These are phyloP conservation scores for Emmonsiellopsis sp. DNA, from an alignment of 2,329 filamentous ascomycete genomes.

Conservation along the genomic window DNA sequence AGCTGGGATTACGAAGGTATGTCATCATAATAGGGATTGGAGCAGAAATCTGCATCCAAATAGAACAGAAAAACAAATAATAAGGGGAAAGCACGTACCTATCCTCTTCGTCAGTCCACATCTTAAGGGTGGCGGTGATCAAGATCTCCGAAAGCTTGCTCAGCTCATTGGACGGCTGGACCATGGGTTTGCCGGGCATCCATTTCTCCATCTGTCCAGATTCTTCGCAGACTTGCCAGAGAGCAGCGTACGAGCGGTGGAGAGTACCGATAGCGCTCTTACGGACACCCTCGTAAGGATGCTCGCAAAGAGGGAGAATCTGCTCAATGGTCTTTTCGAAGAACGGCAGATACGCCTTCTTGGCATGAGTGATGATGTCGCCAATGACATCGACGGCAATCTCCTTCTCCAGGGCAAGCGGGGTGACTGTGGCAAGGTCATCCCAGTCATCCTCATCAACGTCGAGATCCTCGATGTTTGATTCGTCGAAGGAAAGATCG, in stretches of 20 bases:
- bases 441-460: conserved; percentile 76
- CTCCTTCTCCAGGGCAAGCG: conserved; percentile 90
- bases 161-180: conserved; percentile 68
- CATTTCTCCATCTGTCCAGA: conserved; percentile 69
- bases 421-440: conserved; percentile 73
- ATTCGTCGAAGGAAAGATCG: conserved; percentile 27
- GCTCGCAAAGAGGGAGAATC: conserved; percentile 71
- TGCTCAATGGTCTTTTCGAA: conserved; percentile 81
- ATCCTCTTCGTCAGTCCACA: conserved; percentile 87
- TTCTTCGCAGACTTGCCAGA: conserved; percentile 81
- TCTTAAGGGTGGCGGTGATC: conserved; percentile 68
- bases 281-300: conserved; percentile 85
- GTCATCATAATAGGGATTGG: conserved; percentile 59
- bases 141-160: conserved; percentile 79
- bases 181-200: conserved; percentile 75
- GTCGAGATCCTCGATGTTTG: conserved; percentile 53
- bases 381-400: conserved; percentile 92
- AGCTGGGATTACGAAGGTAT: conserved; percentile 95
- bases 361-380: conserved; percentile 81
- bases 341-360: conserved; percentile 69
- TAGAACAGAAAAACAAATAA: conserved; percentile 12
- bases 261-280: conserved; percentile 86
- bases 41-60: conserved; percentile 13
- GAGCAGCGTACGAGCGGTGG: conserved; percentile 85
- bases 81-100: conserved; percentile 56